phyloP scores from a whole-genome alignment of 257 asterid species.

The Solanum paucissectum region DNA sequence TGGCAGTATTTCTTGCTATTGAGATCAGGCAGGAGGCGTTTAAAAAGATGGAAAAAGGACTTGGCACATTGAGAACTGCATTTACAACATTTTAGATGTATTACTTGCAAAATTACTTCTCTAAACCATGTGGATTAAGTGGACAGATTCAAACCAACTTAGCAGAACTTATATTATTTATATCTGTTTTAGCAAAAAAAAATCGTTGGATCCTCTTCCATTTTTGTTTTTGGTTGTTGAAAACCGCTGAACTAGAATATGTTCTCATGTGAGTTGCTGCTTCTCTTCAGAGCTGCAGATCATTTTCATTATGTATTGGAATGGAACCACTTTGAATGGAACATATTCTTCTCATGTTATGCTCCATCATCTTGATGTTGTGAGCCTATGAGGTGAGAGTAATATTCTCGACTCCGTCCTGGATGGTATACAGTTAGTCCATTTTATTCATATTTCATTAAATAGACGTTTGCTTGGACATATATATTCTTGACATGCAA shows the following conservation, averaged over 20 bases:
- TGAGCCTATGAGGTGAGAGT: slow-evolving; percentile 1
- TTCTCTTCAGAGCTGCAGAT: neutral
- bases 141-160: neutral
- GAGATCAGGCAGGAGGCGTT: neutral
- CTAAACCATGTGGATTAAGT: neutral
- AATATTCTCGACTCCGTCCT: neutral
- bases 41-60: neutral
- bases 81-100: neutral
- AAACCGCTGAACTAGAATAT: neutral
- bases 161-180: neutral
- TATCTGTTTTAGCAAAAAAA: neutral
- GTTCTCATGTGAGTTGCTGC: neutral
- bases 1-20: neutral
- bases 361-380: neutral
- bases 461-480: neutral
- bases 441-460: neutral
- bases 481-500: neutral
- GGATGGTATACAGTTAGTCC: neutral
- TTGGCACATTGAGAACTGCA: neutral
- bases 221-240: neutral
- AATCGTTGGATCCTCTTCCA: neutral
- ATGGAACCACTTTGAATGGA: neutral
- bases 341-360: neutral
- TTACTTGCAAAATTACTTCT: neutral
- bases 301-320: slow-evolving; percentile 2